phyloP scores from a whole-genome alignment of 2,329 filamentous ascomycete species.

The Ophiostoma piceae region DNA sequence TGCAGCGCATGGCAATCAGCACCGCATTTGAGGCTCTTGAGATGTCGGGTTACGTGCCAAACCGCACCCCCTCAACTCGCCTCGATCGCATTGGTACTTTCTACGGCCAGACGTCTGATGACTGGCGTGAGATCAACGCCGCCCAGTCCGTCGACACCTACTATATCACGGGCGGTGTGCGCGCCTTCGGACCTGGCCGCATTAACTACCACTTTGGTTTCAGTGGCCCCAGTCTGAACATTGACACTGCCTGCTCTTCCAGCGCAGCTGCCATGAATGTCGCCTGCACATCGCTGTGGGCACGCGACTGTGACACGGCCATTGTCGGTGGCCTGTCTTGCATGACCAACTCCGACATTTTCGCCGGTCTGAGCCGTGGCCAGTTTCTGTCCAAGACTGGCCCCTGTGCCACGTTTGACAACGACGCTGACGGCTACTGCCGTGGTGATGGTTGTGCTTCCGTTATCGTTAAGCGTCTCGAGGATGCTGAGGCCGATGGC shows the following conservation, averaged over 20 bases:
- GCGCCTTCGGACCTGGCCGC: conserved; percentile 47
- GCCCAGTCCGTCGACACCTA: conserved; percentile 63
- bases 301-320: conserved; percentile 73
- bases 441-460: conserved; percentile 68
- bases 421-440: conserved; percentile 76
- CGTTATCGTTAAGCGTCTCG: conserved; percentile 71
- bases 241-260: conserved; percentile 76
- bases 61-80: conserved; percentile 66
- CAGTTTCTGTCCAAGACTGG: conserved; percentile 74
- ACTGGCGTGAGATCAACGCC: conserved; percentile 71
- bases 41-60: conserved; percentile 71
- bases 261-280: conserved; percentile 67
- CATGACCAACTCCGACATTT: conserved; percentile 75
- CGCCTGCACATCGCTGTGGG: conserved; percentile 67
- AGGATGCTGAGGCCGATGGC: conserved; percentile 70
- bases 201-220: conserved; percentile 77
- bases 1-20: conserved; percentile 69
- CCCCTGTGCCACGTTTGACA: conserved; percentile 75
- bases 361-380: conserved; percentile 67
- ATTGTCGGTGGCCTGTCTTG: conserved; percentile 74
- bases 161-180: conserved; percentile 43
- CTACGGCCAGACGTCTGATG: conserved; percentile 70
- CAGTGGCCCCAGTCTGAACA: conserved; percentile 63
- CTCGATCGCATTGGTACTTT: conserved; percentile 62
- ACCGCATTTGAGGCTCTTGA: conserved; percentile 79